A percentile compares a stretch with the other conserved stretches of the same genome.
These are phyloP conservation scores for Drechslerella dactyloides DNA, from an alignment of 2,329 filamentous ascomycete genomes.

Conservation along the genomic window DNA sequence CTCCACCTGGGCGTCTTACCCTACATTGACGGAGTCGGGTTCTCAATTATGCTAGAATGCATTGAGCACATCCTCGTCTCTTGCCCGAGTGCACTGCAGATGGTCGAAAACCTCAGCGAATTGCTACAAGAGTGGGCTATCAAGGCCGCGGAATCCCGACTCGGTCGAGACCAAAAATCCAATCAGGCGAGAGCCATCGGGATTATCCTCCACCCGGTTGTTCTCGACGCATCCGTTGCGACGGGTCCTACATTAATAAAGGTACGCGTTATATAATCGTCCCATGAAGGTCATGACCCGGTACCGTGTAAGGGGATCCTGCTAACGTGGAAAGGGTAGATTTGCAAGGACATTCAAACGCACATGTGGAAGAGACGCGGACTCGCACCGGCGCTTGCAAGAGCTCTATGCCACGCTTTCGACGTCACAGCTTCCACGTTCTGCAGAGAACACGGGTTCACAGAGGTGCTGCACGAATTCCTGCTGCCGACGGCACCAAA, in stretches of 20 bases:
- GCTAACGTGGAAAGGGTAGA: constrained; percentile 28
- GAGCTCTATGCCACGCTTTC: constrained; percentile 52
- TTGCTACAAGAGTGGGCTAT: constrained; percentile 44
- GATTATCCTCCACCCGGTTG: constrained; percentile 39
- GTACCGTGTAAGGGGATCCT: too few relatives aligned
- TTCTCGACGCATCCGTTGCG: constrained; percentile 44
- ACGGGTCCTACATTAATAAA: constrained; percentile 45
- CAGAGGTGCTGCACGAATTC: constrained; percentile 52
- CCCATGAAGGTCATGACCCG: too few relatives aligned
- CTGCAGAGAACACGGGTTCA: constrained; percentile 51
- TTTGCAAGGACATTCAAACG: constrained; percentile 51
- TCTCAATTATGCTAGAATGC: constrained; percentile 34
- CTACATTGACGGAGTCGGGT: constrained; percentile 41
- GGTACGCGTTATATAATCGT: too few relatives aligned
- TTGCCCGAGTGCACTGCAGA: constrained; percentile 32
- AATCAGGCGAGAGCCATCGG: constrained; percentile 45
- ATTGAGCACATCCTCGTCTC: constrained; percentile 31
- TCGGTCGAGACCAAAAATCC: constrained; percentile 36
- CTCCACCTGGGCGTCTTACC: constrained; percentile 30
- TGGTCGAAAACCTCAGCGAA: constrained; percentile 46
- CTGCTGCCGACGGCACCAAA: constrained; percentile 49
- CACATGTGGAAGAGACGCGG: constrained; percentile 52
- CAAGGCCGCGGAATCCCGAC: constrained; percentile 38
- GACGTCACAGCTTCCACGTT: constrained; percentile 48
- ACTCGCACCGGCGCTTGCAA: constrained; percentile 52